phyloP scores from a whole-genome alignment of 1,284 basidiomycete species.

The Laetiporus sulphureus region DNA sequence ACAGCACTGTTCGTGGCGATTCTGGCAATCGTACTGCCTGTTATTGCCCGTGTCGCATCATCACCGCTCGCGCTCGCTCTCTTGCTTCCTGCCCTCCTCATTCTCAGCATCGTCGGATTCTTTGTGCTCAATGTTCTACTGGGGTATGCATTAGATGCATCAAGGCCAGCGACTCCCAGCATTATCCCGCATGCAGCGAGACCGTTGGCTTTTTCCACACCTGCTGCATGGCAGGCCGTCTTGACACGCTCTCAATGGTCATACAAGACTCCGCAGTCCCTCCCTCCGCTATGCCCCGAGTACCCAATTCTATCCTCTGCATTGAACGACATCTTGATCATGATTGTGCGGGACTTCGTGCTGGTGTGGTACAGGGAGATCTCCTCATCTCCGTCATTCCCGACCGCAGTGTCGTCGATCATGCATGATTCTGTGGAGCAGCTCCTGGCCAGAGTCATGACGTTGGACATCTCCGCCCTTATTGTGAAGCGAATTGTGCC shows the following conservation, averaged over 20 bases:
- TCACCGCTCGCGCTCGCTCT: constrained; percentile 62
- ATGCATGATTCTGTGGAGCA: constrained; percentile 64
- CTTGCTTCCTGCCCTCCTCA: constrained; percentile 51
- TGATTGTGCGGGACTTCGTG: constrained; percentile 81
- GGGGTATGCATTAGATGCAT: constrained; percentile 50
- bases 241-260: constrained; percentile 82
- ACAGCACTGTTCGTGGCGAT: too few relatives aligned
- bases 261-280: constrained; percentile 55
- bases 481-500: constrained; percentile 83
- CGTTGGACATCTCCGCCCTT: constrained; percentile 71
- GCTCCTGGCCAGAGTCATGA: constrained; percentile 47
- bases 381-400: constrained; percentile 83
- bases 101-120: constrained; percentile 42
- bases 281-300: constrained; percentile 53
- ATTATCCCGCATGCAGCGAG: constrained; percentile 48
- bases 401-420: constrained; percentile 72
- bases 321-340: constrained; percentile 72
- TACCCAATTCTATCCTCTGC: constrained; percentile 58
- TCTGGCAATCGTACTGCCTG: constrained; percentile 47
- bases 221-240: constrained; percentile 87
- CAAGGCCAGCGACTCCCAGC: constrained; percentile 25
- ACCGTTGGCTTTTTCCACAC: constrained; percentile 78
- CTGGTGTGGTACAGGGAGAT: constrained; percentile 80
- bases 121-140: constrained; percentile 48
- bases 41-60: constrained; percentile 45